These are phyloP conservation scores for Coffea eugenioides DNA, from an alignment of 257 asterid genomes.

Conservation along the genomic window DNA sequence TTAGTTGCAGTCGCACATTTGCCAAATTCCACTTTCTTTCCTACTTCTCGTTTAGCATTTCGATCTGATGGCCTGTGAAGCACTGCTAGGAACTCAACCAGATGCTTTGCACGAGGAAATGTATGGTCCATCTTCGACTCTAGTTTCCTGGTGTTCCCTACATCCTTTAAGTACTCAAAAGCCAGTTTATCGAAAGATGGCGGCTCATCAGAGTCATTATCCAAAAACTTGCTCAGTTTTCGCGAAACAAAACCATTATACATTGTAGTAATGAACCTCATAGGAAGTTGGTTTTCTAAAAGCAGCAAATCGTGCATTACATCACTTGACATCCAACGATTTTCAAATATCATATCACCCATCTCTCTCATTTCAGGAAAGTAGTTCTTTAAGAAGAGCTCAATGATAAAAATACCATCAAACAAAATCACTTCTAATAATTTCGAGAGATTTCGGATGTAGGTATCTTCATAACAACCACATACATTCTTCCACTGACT, in stretches of 20 bases:
- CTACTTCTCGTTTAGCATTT: background rate
- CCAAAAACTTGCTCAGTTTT: constrained; percentile 1
- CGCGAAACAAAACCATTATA: background rate
- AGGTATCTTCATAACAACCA: constrained; percentile 23
- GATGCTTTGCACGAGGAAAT: constrained; percentile 16
- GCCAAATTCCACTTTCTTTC: constrained; percentile 13
- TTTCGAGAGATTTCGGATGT: background rate
- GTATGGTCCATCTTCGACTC: background rate
- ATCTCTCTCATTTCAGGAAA: constrained; percentile 21
- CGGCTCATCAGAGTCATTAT: background rate
- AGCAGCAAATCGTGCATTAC: constrained; percentile 27
- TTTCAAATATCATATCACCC: constrained; percentile 28
- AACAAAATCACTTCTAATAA: constrained; percentile 19
- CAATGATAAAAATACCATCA: constrained; percentile 31
- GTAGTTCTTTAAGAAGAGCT: constrained; percentile 25
- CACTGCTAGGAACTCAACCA: constrained; percentile 27
- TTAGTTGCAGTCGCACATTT: constrained; percentile 28
- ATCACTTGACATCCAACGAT: constrained; percentile 27
- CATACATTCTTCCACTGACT: constrained; percentile 12
- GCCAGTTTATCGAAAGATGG: constrained; percentile 30
- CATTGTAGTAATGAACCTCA: constrained; percentile 11
- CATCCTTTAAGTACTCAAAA: constrained; percentile 26
- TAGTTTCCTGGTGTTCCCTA: constrained; percentile 21
- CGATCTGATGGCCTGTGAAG: constrained; percentile 13
- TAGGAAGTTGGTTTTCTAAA: constrained; percentile 35